A percentile compares a stretch with the other conserved stretches of the same genome.
phyloP scores from a whole-genome alignment of 2,329 filamentous ascomycete species.

The Exophiala sp. region DNA sequence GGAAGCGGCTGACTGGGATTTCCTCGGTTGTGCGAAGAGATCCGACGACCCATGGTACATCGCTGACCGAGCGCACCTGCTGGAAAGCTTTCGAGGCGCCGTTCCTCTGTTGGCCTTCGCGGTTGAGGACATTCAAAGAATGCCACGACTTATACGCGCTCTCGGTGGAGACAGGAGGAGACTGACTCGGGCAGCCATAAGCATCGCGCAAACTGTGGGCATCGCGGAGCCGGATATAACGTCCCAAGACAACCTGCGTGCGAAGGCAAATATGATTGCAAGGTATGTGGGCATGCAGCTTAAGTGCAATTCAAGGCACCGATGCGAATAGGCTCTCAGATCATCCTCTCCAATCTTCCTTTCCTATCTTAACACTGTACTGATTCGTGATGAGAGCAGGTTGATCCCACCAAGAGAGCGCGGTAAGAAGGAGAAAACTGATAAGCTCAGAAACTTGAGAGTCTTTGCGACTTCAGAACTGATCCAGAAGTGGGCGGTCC shows the following conservation, averaged over 20 bases:
- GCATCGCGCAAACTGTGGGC: conserved; percentile 7
- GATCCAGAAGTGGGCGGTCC: conserved; percentile 6
- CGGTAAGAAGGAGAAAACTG: conserved; percentile 6
- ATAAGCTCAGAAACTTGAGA: conserved; percentile 1
- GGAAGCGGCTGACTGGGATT: conserved; percentile 3
- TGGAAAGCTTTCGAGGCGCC: conserved; percentile 6
- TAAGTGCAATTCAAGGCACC: too few relatives aligned
- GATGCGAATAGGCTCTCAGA: too few relatives aligned
- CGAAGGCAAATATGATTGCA: conserved; percentile 4
- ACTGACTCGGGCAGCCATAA: conserved; percentile 7
- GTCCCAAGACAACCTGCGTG: conserved; percentile 3
- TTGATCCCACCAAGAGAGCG: conserved; percentile 4
- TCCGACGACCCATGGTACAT: conserved; percentile 4
- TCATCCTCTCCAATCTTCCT: too few relatives aligned
- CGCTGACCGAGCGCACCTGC: conserved; percentile 4
- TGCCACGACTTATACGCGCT: conserved; percentile 3
- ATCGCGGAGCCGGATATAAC: not conserved
- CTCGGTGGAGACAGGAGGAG: conserved; percentile 3
- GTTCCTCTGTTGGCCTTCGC: conserved; percentile 6
- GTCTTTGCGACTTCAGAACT: conserved; percentile 1
- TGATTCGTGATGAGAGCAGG: not conserved
- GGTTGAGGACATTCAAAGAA: conserved; percentile 5
- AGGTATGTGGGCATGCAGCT: conserved; percentile 4
- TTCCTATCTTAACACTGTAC: too few relatives aligned
- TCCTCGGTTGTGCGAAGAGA: conserved; percentile 3